phyloP scores from a whole-genome alignment of 257 asterid genomes.

The Henckelia pumila region DNA sequence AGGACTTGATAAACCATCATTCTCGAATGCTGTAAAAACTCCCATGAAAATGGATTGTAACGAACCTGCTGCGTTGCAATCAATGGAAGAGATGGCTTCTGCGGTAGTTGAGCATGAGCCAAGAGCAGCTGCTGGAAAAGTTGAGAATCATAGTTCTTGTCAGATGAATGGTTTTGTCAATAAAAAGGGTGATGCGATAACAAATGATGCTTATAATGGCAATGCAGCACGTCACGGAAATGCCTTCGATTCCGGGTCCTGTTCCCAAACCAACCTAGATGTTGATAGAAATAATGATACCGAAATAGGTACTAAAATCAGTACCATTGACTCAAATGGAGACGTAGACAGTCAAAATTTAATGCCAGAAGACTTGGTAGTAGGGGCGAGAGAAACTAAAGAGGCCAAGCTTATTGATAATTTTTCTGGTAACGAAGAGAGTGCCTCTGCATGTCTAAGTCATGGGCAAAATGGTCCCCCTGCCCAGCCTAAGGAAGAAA shows the following conservation, averaged over 20 bases:
- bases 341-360: constrained; percentile 32
- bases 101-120: constrained; percentile 40
- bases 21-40: constrained; percentile 31
- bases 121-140: constrained; percentile 27
- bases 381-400: constrained; percentile 41
- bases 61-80: constrained; percentile 36
- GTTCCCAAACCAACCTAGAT: constrained; percentile 40
- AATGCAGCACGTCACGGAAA: constrained; percentile 36
- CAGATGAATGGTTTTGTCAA: constrained; percentile 49
- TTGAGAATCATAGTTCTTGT: constrained; percentile 44
- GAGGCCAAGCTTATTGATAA: constrained; percentile 38
- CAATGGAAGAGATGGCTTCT: constrained; percentile 38
- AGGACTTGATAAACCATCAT: constrained; percentile 35
- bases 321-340: constrained; percentile 43
- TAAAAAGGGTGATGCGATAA: constrained; percentile 29
- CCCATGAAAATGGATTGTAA: constrained; percentile 35
- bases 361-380: constrained; percentile 34
- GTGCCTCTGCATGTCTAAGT: constrained; percentile 35
- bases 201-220: constrained; percentile 34
- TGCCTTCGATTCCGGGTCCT: constrained; percentile 51
- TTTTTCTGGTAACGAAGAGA: constrained; percentile 31
- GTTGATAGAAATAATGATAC: constrained; percentile 42
- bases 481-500: constrained; percentile 34
- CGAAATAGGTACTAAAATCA: constrained; percentile 35
- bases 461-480: constrained; percentile 38